Conservation (phyloP, 345 rosid species). For the Reutealis trisperma region DNA sequence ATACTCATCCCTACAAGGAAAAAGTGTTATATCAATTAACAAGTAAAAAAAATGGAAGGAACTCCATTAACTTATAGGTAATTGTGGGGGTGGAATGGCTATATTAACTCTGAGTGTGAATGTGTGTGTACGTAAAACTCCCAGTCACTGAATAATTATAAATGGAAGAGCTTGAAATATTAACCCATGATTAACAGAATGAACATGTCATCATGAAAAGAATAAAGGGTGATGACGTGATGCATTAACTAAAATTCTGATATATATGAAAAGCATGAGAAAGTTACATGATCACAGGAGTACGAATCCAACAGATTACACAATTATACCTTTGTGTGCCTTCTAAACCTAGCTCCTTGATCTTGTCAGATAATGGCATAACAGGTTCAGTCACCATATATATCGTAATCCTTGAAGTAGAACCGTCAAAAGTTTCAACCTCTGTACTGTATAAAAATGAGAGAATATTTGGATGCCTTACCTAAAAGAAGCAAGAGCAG, state of each 20-base stretch:
- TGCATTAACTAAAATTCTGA: background rate
- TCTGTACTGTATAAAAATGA: conserved; percentile 96
- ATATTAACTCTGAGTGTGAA: background rate
- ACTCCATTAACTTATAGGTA: conserved; percentile 3
- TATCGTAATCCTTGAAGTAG: conserved; percentile 67
- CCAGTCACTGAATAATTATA: background rate
- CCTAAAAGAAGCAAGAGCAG: conserved; percentile 48
- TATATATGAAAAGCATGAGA: background rate
- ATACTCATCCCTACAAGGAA: conserved; percentile 83
- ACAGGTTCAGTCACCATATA: conserved; percentile 98
- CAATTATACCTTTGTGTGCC: conserved; percentile 77
- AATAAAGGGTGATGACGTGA: background rate
- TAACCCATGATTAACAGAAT: background rate
- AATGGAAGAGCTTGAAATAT: background rate
- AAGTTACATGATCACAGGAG: background rate
- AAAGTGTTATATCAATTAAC: conserved; percentile 1
- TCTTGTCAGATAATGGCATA: conserved; percentile 93
- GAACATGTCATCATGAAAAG: background rate
- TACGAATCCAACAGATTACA: background rate
- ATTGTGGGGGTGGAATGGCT: background rate
- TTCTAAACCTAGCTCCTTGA: conserved; percentile 86
- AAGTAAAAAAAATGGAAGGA: background rate
- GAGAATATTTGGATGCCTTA: conserved; percentile 93
- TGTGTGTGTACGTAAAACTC: background rate
- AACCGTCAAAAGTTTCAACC: conserved; percentile 74